phyloP scores from a whole-genome alignment of 108 stramenopile genomes.

The Nitzschia sp. region DNA sequence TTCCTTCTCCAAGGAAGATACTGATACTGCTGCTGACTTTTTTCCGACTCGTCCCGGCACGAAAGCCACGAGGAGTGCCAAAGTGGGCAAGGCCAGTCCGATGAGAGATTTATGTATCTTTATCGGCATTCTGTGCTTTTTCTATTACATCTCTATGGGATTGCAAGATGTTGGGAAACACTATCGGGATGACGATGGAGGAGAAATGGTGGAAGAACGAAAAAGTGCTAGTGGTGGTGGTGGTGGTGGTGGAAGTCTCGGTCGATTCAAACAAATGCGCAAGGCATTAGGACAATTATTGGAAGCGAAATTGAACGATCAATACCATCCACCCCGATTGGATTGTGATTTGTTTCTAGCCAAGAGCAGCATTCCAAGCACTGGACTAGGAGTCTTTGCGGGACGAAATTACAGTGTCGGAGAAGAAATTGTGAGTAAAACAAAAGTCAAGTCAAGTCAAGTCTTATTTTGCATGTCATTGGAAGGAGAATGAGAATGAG shows the following conservation, averaged over 20 bases:
- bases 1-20: not conserved
- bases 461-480: not conserved
- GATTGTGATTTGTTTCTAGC: conserved; percentile 65
- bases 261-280: not conserved
- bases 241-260: not conserved
- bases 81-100: conserved; percentile 1
- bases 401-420: conserved; percentile 21
- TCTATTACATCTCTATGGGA: not conserved
- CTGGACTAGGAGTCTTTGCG: conserved; percentile 72
- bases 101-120: conserved; percentile 4
- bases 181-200: not conserved
- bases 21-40: not conserved
- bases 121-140: not conserved
- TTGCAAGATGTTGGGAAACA: not conserved
- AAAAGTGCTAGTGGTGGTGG: not conserved
- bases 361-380: conserved; percentile 63
- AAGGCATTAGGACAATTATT: not conserved
- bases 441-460: not conserved
- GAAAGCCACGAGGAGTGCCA: not conserved
- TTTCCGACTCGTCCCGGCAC: not conserved
- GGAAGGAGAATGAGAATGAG: too few species aligned
- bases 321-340: not conserved
- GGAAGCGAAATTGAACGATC: not conserved
- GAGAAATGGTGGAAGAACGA: not conserved
- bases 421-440: conserved; percentile 40